Percentiles rank a stretch among this genome's conserved stretches.
Evolutionary conservation across 495 filamentous ascomycete genomes (phyloP).

Genomic region (Penicillium riverlandense): DNA sequence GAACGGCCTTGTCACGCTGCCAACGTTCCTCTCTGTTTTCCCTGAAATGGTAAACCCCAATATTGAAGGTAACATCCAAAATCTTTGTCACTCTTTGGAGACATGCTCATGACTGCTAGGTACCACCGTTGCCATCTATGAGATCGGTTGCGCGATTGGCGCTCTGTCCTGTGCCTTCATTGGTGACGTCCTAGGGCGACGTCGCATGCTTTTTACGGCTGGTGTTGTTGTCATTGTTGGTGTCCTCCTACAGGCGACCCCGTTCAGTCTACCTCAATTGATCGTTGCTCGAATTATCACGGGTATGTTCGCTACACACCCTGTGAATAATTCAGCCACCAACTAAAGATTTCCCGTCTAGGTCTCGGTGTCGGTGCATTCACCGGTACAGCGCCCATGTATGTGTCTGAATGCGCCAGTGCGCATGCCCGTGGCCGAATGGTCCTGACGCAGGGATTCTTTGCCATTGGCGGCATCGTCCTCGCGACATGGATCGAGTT

Average conservation of each 20-base stretch:
- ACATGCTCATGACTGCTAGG: background rate
- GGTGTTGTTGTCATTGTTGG: slow-evolving; percentile 6
- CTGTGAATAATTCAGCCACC: no score
- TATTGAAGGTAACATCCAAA: no score
- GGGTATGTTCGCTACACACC: slow-evolving; percentile 1
- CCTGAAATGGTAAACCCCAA: background rate
- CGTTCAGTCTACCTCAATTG: slow-evolving; percentile 5
- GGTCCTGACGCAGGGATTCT: slow-evolving; percentile 1
- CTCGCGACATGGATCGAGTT: slow-evolving; percentile 24
- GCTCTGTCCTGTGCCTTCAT: slow-evolving; percentile 7
- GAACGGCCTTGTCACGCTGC: slow-evolving; percentile 11
- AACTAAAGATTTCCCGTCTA: background rate
- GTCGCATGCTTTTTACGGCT: slow-evolving; percentile 2
- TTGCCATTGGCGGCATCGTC: slow-evolving; percentile 8
- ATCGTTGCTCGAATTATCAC: slow-evolving; percentile 8
- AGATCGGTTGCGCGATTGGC: slow-evolving; percentile 8
- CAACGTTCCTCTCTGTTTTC: slow-evolving; percentile 6
- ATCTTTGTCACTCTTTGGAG: no score
- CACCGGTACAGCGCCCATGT: slow-evolving; percentile 5
- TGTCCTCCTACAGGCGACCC: slow-evolving; percentile 7
- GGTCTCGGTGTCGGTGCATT: slow-evolving; percentile 4
- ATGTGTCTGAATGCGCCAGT: slow-evolving; percentile 1
- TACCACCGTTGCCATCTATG: slow-evolving; percentile 8
- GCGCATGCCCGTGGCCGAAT: background rate
- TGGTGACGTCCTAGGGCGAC: slow-evolving; percentile 8